A percentile compares a stretch with the other conserved stretches of the same genome.
Conservation (phyloP, 176 grass and related monocot genomes). For the Olyra latifolia region DNA sequence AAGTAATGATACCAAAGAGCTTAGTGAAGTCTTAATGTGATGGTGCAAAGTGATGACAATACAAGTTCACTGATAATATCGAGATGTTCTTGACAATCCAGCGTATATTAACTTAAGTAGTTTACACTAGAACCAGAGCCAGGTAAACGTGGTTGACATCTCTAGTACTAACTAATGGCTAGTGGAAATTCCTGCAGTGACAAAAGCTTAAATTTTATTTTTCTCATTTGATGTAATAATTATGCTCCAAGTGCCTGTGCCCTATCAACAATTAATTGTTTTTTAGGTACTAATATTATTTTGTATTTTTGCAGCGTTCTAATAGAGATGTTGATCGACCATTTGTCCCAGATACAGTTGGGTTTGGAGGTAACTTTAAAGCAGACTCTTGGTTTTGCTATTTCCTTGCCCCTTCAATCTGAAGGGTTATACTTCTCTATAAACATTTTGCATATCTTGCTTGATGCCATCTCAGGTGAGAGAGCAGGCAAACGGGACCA, state of each 20-base stretch:
- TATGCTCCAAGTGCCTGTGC: conserved; percentile 10
- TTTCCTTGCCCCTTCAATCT: not conserved
- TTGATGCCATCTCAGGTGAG: conserved; percentile 65
- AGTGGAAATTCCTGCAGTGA: not conserved
- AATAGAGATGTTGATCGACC: conserved; percentile 82
- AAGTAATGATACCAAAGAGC: conserved; percentile 18
- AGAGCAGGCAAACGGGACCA: conserved; percentile 81
- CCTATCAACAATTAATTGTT: not conserved
- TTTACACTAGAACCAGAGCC: not conserved
- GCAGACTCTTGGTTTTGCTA: not conserved
- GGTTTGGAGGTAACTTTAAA: conserved; percentile 76
- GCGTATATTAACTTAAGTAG: not conserved
- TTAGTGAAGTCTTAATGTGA: not conserved
- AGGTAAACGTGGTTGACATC: not conserved
- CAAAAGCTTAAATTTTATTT: not conserved
- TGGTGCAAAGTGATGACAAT: conserved; percentile 1
- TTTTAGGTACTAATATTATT: conserved; percentile 30
- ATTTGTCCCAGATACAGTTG: conserved; percentile 63
- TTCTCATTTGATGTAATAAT: not conserved
- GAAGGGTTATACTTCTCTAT: not conserved
- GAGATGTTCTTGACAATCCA: not conserved
- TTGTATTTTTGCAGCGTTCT: conserved; percentile 58
- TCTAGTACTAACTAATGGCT: not conserved
- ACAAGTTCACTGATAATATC: not conserved
- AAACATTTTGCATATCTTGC: conserved; percentile 24